Evolutionary conservation across 257 asterid species (phyloP).

Genomic region (Solanum appendiculatum): DNA sequence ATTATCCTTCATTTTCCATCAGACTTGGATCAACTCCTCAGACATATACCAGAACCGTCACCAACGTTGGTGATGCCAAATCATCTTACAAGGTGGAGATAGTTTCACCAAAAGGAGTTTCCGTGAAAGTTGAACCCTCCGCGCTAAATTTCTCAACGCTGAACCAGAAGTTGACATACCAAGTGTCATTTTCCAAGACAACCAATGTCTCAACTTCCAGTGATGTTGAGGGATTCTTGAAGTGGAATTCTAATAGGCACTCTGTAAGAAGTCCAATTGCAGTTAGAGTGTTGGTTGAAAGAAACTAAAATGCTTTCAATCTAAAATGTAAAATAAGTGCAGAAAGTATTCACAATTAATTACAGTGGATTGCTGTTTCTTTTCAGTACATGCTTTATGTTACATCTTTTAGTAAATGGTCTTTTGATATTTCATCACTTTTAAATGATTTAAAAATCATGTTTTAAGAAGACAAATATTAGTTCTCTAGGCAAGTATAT

Average conservation of each 20-base stretch:
- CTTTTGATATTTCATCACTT: not conserved
- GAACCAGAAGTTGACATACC: slow-evolving; percentile 20
- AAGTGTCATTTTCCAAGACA: slow-evolving; percentile 11
- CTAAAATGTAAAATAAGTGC: not conserved
- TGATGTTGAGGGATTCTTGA: slow-evolving; percentile 23
- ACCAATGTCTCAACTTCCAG: not conserved
- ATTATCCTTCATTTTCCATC: slow-evolving; percentile 20
- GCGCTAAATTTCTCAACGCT: not conserved
- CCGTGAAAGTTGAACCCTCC: slow-evolving; percentile 21
- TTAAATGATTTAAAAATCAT: not conserved
- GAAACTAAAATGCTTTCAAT: not conserved
- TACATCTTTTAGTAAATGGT: not conserved
- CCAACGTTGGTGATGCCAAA: slow-evolving; percentile 28
- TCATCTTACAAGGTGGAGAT: slow-evolving; percentile 16
- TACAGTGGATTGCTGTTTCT: not conserved
- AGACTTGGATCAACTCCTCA: slow-evolving; percentile 4
- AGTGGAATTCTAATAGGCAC: slow-evolving; percentile 24
- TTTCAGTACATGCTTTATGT: not conserved
- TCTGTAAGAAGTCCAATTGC: slow-evolving; percentile 33
- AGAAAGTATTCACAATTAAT: not conserved
- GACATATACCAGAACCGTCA: slow-evolving; percentile 28
- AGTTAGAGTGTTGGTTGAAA: not conserved
- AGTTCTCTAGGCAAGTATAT: not conserved
- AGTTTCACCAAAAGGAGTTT: slow-evolving; percentile 15
- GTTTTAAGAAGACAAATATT: not conserved